Percentiles rank a stretch among this genome's conserved stretches.
Conservation (phyloP, 192 early-diverging fungal genomes). For the Podila epicladia region DNA sequence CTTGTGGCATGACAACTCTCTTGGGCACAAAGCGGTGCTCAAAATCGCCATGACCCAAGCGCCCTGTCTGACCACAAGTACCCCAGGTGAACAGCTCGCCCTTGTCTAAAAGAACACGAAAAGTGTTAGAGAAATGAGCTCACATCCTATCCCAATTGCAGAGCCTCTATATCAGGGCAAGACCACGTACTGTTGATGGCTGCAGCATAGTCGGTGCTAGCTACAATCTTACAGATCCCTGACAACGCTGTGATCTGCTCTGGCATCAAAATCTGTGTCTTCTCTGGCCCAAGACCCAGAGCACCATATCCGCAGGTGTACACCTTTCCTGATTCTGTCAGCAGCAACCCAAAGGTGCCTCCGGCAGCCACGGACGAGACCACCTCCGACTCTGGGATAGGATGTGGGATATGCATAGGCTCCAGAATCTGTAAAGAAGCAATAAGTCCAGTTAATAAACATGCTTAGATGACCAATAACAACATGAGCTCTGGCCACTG, state of each 20-base stretch:
- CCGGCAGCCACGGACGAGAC: constrained; percentile 71
- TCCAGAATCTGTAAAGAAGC: constrained; percentile 57
- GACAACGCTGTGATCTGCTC: constrained; percentile 46
- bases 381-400: constrained; percentile 35
- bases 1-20: constrained; percentile 31
- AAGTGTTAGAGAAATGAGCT: not conserved
- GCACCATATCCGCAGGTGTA: constrained; percentile 75
- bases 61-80: constrained; percentile 39
- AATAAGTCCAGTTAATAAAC: not conserved
- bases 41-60: constrained; percentile 43
- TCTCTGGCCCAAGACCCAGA: constrained; percentile 61
- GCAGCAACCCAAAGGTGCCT: constrained; percentile 64
- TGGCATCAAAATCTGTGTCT: constrained; percentile 58
- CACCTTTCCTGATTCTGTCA: constrained; percentile 62
- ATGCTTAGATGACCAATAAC: not conserved
- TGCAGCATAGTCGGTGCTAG: constrained; percentile 71
- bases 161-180: not conserved
- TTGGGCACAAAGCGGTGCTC: constrained; percentile 29
- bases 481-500: not conserved
- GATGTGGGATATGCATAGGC: constrained; percentile 60
- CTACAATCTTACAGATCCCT: constrained; percentile 57
- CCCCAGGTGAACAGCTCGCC: constrained; percentile 46
- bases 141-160: not conserved
- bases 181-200: constrained; percentile 56
- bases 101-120: constrained; percentile 15